phyloP scores from a whole-genome alignment of 306 rosid species.

The Glycyrrhiza uralensis region DNA sequence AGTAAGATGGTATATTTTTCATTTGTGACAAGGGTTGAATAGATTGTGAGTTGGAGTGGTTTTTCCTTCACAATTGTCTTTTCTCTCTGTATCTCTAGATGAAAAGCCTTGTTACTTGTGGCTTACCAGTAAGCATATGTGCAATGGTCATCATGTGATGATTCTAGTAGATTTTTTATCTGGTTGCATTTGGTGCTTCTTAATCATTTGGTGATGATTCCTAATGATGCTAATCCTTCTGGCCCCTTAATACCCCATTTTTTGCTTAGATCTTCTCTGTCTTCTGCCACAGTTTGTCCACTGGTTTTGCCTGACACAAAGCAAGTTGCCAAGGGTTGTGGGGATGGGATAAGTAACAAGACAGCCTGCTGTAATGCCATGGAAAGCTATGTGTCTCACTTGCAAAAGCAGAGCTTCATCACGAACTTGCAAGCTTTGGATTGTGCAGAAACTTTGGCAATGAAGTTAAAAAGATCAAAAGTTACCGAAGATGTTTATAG shows the following conservation, averaged over 20 bases:
- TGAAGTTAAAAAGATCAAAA: slow-evolving; percentile 61
- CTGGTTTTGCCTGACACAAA: slow-evolving; percentile 68
- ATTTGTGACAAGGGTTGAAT: neutral
- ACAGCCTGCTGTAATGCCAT: slow-evolving; percentile 75
- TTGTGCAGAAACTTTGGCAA: slow-evolving; percentile 84
- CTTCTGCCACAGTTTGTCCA: slow-evolving; percentile 65
- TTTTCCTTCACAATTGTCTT: neutral
- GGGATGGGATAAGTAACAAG: slow-evolving; percentile 58
- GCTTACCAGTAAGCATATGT: neutral
- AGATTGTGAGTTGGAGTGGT: neutral
- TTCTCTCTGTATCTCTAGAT: neutral
- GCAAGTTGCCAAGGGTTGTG: slow-evolving; percentile 66
- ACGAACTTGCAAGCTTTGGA: slow-evolving; percentile 94
- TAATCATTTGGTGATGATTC: neutral
- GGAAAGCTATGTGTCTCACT: slow-evolving; percentile 84
- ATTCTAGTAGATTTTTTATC: neutral
- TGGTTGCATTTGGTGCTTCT: neutral
- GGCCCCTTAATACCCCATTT: slow-evolving; percentile 1
- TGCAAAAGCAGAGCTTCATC: slow-evolving; percentile 93
- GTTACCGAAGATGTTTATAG: slow-evolving; percentile 63
- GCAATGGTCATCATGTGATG: neutral
- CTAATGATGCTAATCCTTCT: slow-evolving; percentile 19
- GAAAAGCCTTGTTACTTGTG: neutral
- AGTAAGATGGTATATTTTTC: neutral
- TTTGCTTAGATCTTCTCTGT: slow-evolving; percentile 12